phyloP scores from a whole-genome alignment of 331 rosid species.

The Acacia concinna region DNA sequence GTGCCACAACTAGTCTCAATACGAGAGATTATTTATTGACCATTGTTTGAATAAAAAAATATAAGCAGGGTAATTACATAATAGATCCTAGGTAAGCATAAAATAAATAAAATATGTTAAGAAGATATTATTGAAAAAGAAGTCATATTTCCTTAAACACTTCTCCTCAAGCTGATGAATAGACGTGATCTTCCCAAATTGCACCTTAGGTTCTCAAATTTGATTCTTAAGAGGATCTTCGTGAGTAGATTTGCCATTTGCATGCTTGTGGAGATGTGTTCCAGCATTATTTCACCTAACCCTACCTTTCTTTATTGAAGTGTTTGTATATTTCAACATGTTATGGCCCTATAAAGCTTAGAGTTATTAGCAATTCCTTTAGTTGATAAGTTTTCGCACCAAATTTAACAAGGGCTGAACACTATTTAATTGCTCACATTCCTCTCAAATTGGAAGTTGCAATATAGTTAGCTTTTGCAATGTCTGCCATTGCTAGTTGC shows the following conservation, averaged over 20 bases:
- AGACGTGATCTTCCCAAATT: background rate
- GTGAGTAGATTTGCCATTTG: background rate
- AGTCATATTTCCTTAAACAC: background rate
- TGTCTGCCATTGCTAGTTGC: background rate
- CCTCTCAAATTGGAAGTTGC: background rate
- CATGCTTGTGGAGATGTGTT: background rate
- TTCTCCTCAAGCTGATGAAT: background rate
- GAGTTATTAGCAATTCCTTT: background rate
- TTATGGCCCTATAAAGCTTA: background rate
- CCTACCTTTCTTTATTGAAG: background rate
- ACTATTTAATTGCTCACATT: background rate
- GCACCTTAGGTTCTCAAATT: background rate
- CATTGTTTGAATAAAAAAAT: background rate
- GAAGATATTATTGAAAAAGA: background rate
- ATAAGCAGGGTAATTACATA: background rate
- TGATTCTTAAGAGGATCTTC: background rate
- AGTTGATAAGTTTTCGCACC: background rate
- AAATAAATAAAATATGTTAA: background rate
- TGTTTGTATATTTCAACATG: background rate
- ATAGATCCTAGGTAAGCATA: background rate
- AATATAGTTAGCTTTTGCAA: background rate
- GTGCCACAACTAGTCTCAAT: background rate
- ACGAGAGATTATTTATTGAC: background rate
- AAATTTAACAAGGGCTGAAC: background rate
- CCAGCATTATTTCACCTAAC: background rate